These are phyloP conservation scores for Dispira simplex DNA, from an alignment of 192 early-diverging fungal genomes.

Conservation along the genomic window DNA sequence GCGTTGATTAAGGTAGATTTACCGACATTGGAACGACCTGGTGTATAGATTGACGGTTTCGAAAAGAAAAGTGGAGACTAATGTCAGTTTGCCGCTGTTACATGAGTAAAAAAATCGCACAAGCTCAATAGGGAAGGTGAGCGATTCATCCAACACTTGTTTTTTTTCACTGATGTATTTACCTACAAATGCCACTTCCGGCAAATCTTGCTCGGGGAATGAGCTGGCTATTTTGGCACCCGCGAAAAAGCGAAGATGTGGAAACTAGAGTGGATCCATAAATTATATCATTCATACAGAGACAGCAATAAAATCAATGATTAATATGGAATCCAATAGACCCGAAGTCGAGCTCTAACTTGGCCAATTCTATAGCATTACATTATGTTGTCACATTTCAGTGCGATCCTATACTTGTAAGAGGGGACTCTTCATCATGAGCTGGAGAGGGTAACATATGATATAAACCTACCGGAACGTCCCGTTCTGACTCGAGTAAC, in stretches of 20 bases:
- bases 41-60: background rate
- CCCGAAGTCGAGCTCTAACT: too few species aligned
- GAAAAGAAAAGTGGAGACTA: background rate
- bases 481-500: background rate
- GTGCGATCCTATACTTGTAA: too few species aligned
- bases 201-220: slow-evolving; percentile 22
- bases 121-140: too few species aligned
- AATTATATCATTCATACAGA: background rate
- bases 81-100: too few species aligned
- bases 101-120: too few species aligned
- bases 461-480: background rate
- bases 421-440: too few species aligned
- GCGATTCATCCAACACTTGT: too few species aligned
- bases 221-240: slow-evolving; percentile 22
- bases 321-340: too few species aligned
- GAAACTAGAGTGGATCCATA: slow-evolving; percentile 14
- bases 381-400: too few species aligned
- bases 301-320: too few species aligned
- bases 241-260: slow-evolving; percentile 26
- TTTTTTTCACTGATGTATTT: background rate
- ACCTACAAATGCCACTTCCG: slow-evolving; percentile 24
- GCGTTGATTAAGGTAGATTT: slow-evolving; percentile 64
- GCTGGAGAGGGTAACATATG: too few species aligned
- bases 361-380: too few species aligned
- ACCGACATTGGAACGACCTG: slow-evolving; percentile 64